Base-by-base conservation (phyloP, 1,284 basidiomycete species). In the Irpex sp. region DNA sequence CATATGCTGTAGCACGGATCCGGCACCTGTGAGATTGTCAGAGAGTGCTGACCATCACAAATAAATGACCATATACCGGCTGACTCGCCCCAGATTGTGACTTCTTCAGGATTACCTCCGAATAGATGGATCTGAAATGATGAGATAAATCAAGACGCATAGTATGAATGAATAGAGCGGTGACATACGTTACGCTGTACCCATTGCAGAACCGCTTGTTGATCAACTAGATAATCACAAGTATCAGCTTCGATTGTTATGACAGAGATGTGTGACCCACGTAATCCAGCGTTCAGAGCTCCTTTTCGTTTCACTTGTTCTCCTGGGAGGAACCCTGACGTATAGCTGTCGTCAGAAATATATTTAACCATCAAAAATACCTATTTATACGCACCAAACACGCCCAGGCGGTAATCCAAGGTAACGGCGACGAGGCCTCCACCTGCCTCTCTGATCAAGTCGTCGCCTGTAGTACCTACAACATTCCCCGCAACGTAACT, bases 61-160 rank as follows among this genome's bases (percentile, higher is more conserved):
- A 17, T 35, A 9, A 26, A 8, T 6, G 17, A 9, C 33, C 8
- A 26, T 21, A 3, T 35, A 55, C 53, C 53, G 13, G 53, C 53
- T 26, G 53, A 55, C 31, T 55, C 53, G 7, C 53, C 53, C 53
- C 53, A 55, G 53, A 55, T 55, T 11, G 53, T 55, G 53, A 55
- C 53, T 55, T 55, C 21, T 8, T 26, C 31, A 15, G 53, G 33
- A 55, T 55, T 21, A 35, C 53, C 53, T 15, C 53, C 53, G 33
- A 55, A 55, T 9, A 55, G 26, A 35, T 55, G 53, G 13, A 55
- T 55, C 53, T 55, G 33, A 8, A n/a, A 19, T 17, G 7, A 17
- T 8, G 49, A 2, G 50, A 19, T 26, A 26, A 1, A 21, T 8
- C n/a, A 7, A 36, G 53, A 4, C 31, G 26, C 7, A 33, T 17